Percentiles rank a stretch among this genome's conserved stretches.
Evolutionary conservation across 2,329 filamentous ascomycete genomes (phyloP).

Genomic region (Penicillium corylophilum): DNA sequence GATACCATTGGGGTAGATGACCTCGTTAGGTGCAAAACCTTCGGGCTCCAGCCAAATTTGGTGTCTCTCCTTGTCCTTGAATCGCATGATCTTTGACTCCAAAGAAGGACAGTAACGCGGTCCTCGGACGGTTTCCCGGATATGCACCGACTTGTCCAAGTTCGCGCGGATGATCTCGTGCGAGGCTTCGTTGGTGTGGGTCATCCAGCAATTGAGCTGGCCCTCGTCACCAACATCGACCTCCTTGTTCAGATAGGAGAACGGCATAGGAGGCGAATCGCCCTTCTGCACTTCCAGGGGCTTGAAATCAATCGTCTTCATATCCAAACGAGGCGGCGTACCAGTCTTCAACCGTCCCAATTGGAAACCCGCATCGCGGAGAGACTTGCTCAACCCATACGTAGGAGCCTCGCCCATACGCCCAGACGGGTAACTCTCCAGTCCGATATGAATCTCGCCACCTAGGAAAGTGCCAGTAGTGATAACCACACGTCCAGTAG

Average conservation of each 20-base stretch:
- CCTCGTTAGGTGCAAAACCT: constrained; percentile 76
- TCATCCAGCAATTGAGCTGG: constrained; percentile 83
- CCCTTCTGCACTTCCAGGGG: constrained; percentile 71
- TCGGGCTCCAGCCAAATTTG: constrained; percentile 97
- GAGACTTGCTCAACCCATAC: constrained; percentile 85
- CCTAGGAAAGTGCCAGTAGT: constrained; percentile 95
- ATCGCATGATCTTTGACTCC: constrained; percentile 90
- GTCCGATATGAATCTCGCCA: constrained; percentile 92
- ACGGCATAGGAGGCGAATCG: constrained; percentile 82
- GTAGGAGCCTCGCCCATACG: constrained; percentile 93
- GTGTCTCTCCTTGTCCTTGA: constrained; percentile 75
- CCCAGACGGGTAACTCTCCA: constrained; percentile 80
- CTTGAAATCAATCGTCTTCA: constrained; percentile 76
- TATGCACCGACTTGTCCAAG: constrained; percentile 94
- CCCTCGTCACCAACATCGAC: constrained; percentile 69
- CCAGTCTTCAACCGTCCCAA: constrained; percentile 92
- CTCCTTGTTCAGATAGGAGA: constrained; percentile 80
- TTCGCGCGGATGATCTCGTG: constrained; percentile 85
- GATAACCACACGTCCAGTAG: constrained; percentile 80
- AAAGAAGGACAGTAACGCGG: constrained; percentile 94
- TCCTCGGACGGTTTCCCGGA: constrained; percentile 89
- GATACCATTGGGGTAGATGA: constrained; percentile 94
- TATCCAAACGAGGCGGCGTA: constrained; percentile 83
- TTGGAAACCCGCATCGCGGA: constrained; percentile 83
- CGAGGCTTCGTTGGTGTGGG: constrained; percentile 77